Percentiles rank a stretch among this genome's conserved stretches.
Evolutionary conservation across 78 protist species (phyloP).

Genomic region (Acrasis kona): DNA sequence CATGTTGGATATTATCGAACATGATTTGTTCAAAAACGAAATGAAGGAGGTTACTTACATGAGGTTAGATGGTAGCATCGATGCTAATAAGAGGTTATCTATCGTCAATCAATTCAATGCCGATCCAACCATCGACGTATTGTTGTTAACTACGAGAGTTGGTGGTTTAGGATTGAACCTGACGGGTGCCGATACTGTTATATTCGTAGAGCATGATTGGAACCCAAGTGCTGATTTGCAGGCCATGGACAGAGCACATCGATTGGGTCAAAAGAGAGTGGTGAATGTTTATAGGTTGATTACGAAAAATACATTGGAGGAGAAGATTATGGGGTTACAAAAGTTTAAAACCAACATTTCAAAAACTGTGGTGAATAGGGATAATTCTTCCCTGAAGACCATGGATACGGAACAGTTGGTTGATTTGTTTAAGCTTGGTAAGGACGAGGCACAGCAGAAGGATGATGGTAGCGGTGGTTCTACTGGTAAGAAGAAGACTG

Average conservation of each 20-base stretch:
- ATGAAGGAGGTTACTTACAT: background rate
- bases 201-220: slow-evolving; percentile 96
- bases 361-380: slow-evolving; percentile 60
- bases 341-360: slow-evolving; percentile 77
- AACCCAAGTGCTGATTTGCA: slow-evolving; percentile 93
- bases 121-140: slow-evolving; percentile 78
- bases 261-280: slow-evolving; percentile 84
- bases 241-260: slow-evolving; percentile 93
- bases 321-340: slow-evolving; percentile 88
- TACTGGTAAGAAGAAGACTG: background rate
- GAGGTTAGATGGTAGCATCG: slow-evolving; percentile 3
- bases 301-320: slow-evolving; percentile 79
- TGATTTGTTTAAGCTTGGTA: too few relatives aligned
- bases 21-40: background rate
- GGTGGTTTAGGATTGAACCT: slow-evolving; percentile 97
- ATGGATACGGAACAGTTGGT: slow-evolving; percentile 55
- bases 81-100: slow-evolving; percentile 17
- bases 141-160: slow-evolving; percentile 90
- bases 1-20: slow-evolving; percentile 62
- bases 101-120: slow-evolving; percentile 73
- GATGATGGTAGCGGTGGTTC: background rate
- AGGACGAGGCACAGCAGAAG: too few relatives aligned
- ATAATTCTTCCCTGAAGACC: slow-evolving; percentile 48
- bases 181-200: slow-evolving; percentile 94
- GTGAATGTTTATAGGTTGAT: slow-evolving; percentile 93